These are phyloP conservation scores for Candida xyloterini DNA, from an alignment of 805 yeast species.

Conservation along the genomic window DNA sequence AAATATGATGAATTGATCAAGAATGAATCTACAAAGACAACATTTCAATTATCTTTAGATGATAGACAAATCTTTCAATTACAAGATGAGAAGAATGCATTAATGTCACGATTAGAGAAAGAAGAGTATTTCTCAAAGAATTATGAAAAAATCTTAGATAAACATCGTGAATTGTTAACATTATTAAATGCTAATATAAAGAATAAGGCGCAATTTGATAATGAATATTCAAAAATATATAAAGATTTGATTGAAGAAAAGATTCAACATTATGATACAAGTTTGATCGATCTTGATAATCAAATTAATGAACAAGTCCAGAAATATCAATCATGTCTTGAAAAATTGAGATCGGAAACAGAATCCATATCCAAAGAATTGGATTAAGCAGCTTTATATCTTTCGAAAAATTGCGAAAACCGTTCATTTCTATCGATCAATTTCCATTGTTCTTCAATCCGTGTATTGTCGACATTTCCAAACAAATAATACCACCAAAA, in stretches of 20 bases:
- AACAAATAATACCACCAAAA: slow-evolving; percentile 15
- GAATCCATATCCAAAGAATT: slow-evolving; percentile 1
- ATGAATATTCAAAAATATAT: slow-evolving; percentile 18
- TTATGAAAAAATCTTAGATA: slow-evolving; percentile 27
- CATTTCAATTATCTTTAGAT: slow-evolving; percentile 9
- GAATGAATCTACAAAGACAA: background rate
- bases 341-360: slow-evolving; percentile 8
- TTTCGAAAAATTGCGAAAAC: slow-evolving; percentile 23
- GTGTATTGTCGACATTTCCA: slow-evolving; percentile 19
- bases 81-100: slow-evolving; percentile 26
- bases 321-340: slow-evolving; percentile 12
- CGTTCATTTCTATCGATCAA: slow-evolving; percentile 28
- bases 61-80: slow-evolving; percentile 18
- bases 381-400: slow-evolving; percentile 12
- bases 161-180: slow-evolving; percentile 29
- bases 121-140: slow-evolving; percentile 30
- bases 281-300: slow-evolving; percentile 12
- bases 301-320: slow-evolving; percentile 2
- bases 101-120: slow-evolving; percentile 32
- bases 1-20: slow-evolving; percentile 8
- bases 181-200: slow-evolving; percentile 17
- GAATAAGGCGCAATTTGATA: slow-evolving; percentile 20
- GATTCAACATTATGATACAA: slow-evolving; percentile 13
- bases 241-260: slow-evolving; percentile 14
- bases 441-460: slow-evolving; percentile 29